Percentiles rank a stretch among this genome's conserved stretches.
These are phyloP conservation scores for Iris macrosiphon DNA, from an alignment of 106 monocot species.

Conservation along the genomic window DNA sequence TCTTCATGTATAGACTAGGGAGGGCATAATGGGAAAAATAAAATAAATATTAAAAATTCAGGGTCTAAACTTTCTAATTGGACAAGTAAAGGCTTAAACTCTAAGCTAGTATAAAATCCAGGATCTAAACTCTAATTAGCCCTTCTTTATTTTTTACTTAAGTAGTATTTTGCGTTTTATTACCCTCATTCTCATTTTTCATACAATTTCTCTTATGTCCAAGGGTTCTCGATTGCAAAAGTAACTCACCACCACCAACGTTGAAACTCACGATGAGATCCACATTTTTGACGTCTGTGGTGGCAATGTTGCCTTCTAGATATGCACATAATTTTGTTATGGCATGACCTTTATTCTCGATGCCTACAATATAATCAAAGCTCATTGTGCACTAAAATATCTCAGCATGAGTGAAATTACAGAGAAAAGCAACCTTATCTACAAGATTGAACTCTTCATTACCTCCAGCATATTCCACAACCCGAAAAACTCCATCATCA, in stretches of 20 bases:
- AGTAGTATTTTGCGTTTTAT: too few species aligned
- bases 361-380: conserved; percentile 74
- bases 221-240: conserved; percentile 67
- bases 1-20: too few species aligned
- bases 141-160: too few species aligned
- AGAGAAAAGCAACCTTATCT: conserved; percentile 80
- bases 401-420: conserved; percentile 74
- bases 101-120: too few species aligned
- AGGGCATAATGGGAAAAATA: too few species aligned
- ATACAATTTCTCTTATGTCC: conserved; percentile 75
- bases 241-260: conserved; percentile 26
- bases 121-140: too few species aligned
- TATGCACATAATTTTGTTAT: conserved; percentile 93
- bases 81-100: too few species aligned
- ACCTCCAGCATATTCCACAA: conserved; percentile 62
- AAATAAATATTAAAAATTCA: too few species aligned
- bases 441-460: conserved; percentile 85
- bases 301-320: conserved; percentile 70
- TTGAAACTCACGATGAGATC: conserved; percentile 51
- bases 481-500: conserved; percentile 91
- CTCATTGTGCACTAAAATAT: conserved; percentile 77
- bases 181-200: too few species aligned
- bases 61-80: too few species aligned
- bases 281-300: conserved; percentile 67
- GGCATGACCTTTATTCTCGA: conserved; percentile 81